Percentiles rank a stretch among this genome's conserved stretches.
Conservation (phyloP, 2,329 filamentous ascomycete genomes). For the Epichloe aotearoae region DNA sequence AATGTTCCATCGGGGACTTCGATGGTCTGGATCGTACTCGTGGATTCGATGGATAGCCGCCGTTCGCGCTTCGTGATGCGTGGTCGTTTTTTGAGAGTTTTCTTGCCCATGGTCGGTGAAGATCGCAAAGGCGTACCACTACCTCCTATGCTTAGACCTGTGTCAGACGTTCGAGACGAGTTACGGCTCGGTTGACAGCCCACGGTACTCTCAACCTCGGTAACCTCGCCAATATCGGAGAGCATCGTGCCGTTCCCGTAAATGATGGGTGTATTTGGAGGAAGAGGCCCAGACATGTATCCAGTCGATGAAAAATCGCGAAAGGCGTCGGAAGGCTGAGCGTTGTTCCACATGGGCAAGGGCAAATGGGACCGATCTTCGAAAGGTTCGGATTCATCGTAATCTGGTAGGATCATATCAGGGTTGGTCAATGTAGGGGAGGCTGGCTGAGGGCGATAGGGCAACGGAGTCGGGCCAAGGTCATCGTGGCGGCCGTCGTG, state of each 20-base stretch:
- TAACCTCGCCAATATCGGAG: slow-evolving; percentile 49
- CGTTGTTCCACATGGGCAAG: slow-evolving; percentile 38
- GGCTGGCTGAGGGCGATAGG: slow-evolving; percentile 41
- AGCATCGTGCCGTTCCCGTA: slow-evolving; percentile 59
- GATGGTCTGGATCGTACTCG: slow-evolving; percentile 44
- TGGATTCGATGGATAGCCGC: slow-evolving; percentile 45
- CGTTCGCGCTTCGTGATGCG: slow-evolving; percentile 33
- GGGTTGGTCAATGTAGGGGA: slow-evolving; percentile 87
- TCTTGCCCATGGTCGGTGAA: slow-evolving; percentile 33
- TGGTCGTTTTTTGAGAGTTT: slow-evolving; percentile 29
- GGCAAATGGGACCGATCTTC: slow-evolving; percentile 37
- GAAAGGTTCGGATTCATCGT: slow-evolving; percentile 43
- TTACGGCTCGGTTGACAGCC: slow-evolving; percentile 28
- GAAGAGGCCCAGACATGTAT: slow-evolving; percentile 30
- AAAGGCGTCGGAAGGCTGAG: slow-evolving; percentile 25
- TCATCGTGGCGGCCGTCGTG: slow-evolving; percentile 18
- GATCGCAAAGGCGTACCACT: slow-evolving; percentile 23
- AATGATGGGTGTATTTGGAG: slow-evolving; percentile 50
- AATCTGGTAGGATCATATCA: slow-evolving; percentile 83
- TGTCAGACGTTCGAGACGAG: slow-evolving; percentile 21
- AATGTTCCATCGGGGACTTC: slow-evolving; percentile 34
- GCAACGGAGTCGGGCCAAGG: slow-evolving; percentile 13
- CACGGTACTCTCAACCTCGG: slow-evolving; percentile 37
- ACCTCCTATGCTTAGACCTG: slow-evolving; percentile 15
- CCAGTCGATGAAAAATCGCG: slow-evolving; percentile 27